These are phyloP conservation scores for Plasmodium yoelii DNA, from an alignment of 169 alveolate genomes.

Conservation along the genomic window DNA sequence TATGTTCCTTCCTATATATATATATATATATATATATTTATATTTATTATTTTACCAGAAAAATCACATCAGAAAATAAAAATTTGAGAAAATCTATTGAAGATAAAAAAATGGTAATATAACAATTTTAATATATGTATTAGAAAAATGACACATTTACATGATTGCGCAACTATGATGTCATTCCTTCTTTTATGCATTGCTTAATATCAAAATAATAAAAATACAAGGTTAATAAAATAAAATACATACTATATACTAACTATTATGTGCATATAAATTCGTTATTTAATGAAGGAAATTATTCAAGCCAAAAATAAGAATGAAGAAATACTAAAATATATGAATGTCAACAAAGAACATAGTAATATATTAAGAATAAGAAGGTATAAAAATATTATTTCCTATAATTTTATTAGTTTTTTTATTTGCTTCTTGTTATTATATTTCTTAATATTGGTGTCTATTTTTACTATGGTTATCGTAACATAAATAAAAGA, in stretches of 20 bases:
- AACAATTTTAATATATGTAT: not conserved
- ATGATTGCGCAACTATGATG: not conserved
- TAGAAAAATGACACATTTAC: not conserved
- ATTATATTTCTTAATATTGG: not conserved
- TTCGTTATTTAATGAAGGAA: constrained; percentile 12
- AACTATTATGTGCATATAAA: too few relatives aligned
- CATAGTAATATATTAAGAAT: constrained; percentile 72
- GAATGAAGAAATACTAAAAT: constrained; percentile 67
- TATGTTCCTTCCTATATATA: too few relatives aligned
- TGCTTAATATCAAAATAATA: too few relatives aligned
- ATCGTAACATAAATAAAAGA: too few relatives aligned
- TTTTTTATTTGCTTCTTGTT: not conserved
- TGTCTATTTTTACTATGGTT: too few relatives aligned
- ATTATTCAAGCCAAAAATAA: constrained; percentile 45
- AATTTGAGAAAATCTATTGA: constrained; percentile 68
- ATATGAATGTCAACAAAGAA: constrained; percentile 73
- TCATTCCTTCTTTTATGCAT: too few relatives aligned
- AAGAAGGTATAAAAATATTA: constrained; percentile 36
- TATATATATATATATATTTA: too few relatives aligned
- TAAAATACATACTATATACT: too few relatives aligned
- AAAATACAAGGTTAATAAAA: too few relatives aligned
- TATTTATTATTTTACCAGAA: constrained; percentile 8
- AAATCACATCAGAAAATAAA: constrained; percentile 67
- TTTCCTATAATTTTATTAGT: not conserved
- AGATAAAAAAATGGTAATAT: constrained; percentile 57